Evolutionary conservation across 164 flowering plant species (phyloP).

Genomic region (Macadamia tetraphylla): DNA sequence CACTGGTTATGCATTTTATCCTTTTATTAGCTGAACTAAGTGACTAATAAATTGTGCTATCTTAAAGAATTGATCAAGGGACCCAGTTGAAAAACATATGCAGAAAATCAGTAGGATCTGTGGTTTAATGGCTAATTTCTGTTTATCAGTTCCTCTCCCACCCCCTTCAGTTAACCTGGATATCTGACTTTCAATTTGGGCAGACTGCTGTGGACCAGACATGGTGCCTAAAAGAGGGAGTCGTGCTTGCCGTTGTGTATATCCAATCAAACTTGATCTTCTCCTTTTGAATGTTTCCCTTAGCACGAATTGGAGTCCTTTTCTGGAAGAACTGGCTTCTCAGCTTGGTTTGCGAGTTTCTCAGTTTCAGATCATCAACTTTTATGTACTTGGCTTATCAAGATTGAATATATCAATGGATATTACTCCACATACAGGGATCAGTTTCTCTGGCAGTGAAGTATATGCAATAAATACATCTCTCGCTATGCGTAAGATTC

Average conservation of each 20-base stretch:
- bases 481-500: slow-evolving; percentile 41
- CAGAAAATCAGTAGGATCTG: background rate
- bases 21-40: too few relatives aligned
- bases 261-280: slow-evolving; percentile 67
- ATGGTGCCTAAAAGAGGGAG: slow-evolving; percentile 52
- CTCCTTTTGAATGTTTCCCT: slow-evolving; percentile 55
- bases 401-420: slow-evolving; percentile 68
- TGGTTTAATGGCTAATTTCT: background rate
- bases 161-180: slow-evolving; percentile 12
- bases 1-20: background rate
- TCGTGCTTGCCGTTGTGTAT: slow-evolving; percentile 61
- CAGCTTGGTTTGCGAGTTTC: slow-evolving; percentile 43
- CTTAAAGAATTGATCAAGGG: too few relatives aligned
- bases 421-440: slow-evolving; percentile 58
- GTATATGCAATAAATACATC: slow-evolving; percentile 53
- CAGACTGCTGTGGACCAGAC: slow-evolving; percentile 63
- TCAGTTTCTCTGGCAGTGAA: slow-evolving; percentile 50
- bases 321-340: slow-evolving; percentile 49
- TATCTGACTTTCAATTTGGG: slow-evolving; percentile 5
- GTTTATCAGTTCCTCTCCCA: background rate
- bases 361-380: slow-evolving; percentile 61
- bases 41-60: too few relatives aligned
- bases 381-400: slow-evolving; percentile 47
- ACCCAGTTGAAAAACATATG: too few relatives aligned
- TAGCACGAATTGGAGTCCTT: slow-evolving; percentile 46